A percentile compares a stretch with the other conserved stretches of the same genome.
Conservation (phyloP, 2,329 filamentous ascomycete genomes). For the Botryotinia globosa region DNA sequence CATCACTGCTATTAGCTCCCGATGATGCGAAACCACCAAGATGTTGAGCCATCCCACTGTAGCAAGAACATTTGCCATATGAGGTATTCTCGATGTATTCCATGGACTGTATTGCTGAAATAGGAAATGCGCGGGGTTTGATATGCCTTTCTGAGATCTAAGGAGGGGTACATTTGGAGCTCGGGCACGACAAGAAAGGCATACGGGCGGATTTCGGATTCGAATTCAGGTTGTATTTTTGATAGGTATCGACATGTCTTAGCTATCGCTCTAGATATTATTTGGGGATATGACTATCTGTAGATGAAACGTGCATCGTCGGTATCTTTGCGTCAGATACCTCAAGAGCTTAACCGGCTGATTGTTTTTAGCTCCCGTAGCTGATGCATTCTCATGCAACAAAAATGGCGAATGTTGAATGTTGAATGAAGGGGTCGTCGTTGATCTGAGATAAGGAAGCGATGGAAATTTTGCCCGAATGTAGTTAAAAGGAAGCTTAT, state of each 20-base stretch:
- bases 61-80: conserved; percentile 22
- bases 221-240: background rate
- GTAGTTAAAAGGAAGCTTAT: conserved; percentile 23
- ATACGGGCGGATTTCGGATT: conserved; percentile 5
- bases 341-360: background rate
- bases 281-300: background rate
- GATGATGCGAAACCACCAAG: conserved; percentile 9
- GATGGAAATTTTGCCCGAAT: conserved; percentile 26
- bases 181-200: background rate
- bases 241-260: background rate
- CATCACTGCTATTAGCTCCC: conserved; percentile 18
- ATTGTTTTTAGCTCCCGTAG: background rate
- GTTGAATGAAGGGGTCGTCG: conserved; percentile 13
- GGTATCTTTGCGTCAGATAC: background rate
- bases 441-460: conserved; percentile 22
- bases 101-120: conserved; percentile 21
- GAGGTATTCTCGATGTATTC: conserved; percentile 2
- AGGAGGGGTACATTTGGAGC: background rate
- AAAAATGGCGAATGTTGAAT: background rate
- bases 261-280: background rate
- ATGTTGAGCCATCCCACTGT: conserved; percentile 25
- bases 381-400: background rate
- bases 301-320: background rate
- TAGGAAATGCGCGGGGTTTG: conserved; percentile 16
- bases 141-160: background rate